Base-by-base conservation (phyloP, 2,329 filamentous ascomycete genomes). In the Didymella arachidicola region DNA sequence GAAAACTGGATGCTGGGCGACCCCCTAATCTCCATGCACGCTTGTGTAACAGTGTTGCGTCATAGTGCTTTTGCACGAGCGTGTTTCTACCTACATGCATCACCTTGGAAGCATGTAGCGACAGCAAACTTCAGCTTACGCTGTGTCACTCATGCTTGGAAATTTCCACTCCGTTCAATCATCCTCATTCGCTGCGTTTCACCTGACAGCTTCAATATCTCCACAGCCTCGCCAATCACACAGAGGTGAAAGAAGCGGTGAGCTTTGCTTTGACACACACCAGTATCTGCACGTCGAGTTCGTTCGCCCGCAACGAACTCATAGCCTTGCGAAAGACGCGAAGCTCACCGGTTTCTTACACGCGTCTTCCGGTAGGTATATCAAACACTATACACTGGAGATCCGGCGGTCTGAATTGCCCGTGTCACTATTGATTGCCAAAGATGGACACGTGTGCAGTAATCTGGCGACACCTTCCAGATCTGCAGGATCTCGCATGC, bases 321-420 rank as follows among this genome's bases (percentile, higher is more conserved):
- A 38, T 38, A 18, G 38, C 29, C 29, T 49, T 39, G 55, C 29
- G 7, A n/a, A 44, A 7, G 25, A 49, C 41, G 14, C 12, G 3
- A 30, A 12, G 18, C 39, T 59, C 38, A 59, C 56, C 56, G 56
- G 56, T 59, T 53, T 59, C 45, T 53, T 27, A 59, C 56, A 47
- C 49, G 43, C 32, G 32, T 49, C 26, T 26, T 8, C 12, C 29
- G n/a, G 22, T 25, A 29, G 16, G 27, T 5, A 30, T 29, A 34
- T 29, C 34, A 29, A 48, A 19, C 19, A 39, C n/a, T 10, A 5
- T 16, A 18, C 32, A 25, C 25, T 18, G 26, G 7, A 26, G 7
- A 7, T 32, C 25, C 22, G 41, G 39, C 41, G 26, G 47, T 27
- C 47, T 41, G 25, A 12, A 27, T 16, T 12, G 11, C 2, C 19